These are phyloP conservation scores for Melastoma malabathricum DNA, from an alignment of 345 rosid species.

Conservation along the genomic window DNA sequence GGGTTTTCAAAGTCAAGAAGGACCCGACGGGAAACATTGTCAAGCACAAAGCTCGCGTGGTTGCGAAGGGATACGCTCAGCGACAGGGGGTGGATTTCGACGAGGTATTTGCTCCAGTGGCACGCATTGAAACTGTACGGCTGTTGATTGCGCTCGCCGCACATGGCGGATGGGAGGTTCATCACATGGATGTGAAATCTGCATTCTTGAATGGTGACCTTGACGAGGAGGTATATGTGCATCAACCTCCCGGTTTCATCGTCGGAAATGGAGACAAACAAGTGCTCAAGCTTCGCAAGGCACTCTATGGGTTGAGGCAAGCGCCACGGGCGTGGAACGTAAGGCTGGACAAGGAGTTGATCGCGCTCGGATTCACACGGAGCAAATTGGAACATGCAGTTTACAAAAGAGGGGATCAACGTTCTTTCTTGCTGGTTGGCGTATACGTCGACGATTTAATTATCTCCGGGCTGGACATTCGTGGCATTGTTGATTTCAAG, in stretches of 20 bases:
- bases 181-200: slow-evolving; percentile 7
- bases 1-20: slow-evolving; percentile 2
- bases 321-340: background rate
- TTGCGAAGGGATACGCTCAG: slow-evolving; percentile 5
- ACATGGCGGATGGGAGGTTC: background rate
- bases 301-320: slow-evolving; percentile 1
- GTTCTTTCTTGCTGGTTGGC: background rate
- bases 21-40: background rate
- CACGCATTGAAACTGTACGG: background rate
- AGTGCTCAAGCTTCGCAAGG: background rate
- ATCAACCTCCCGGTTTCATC: background rate
- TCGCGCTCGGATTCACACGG: background rate
- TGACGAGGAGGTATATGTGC: slow-evolving; percentile 5
- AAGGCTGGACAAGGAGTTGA: background rate
- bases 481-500: background rate
- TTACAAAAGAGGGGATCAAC: no score
- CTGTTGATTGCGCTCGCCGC: background rate
- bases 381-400: background rate
- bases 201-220: slow-evolving; percentile 7
- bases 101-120: slow-evolving; percentile 1
- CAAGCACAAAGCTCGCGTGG: background rate
- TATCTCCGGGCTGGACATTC: background rate
- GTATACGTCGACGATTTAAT: slow-evolving; percentile 4
- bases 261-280: background rate
- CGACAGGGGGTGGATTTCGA: background rate